Percentiles rank a stretch among this genome's conserved stretches.
Conservation (phyloP, 169 alveolate species). For the Plasmodium malariae region DNA sequence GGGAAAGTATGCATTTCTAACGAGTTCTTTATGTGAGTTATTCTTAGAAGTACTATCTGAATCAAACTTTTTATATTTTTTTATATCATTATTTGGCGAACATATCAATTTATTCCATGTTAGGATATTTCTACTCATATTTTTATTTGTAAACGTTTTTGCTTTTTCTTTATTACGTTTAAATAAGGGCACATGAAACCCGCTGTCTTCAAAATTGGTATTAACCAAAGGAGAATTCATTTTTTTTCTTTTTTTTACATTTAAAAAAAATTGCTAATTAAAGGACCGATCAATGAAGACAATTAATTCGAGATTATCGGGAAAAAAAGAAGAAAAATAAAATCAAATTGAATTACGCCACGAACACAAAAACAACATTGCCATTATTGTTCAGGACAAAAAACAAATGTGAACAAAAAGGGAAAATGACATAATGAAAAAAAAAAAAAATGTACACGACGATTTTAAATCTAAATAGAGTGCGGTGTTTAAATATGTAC, state of each 20-base stretch:
- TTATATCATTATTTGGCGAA: slow-evolving; percentile 4
- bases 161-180: not conserved
- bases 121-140: not conserved
- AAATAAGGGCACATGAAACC: not conserved
- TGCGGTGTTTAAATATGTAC: no score
- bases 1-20: slow-evolving; percentile 2
- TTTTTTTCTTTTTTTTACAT: not conserved
- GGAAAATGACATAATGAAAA: no score
- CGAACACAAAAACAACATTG: no score
- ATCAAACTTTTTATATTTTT: not conserved
- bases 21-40: not conserved
- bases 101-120: slow-evolving; percentile 26
- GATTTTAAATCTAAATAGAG: no score
- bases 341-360: no score
- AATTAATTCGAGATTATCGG: not conserved
- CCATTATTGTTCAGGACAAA: no score
- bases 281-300: not conserved
- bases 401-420: no score
- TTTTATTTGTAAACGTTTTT: not conserved
- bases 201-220: not conserved
- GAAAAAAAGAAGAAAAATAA: no score
- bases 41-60: not conserved
- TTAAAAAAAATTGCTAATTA: not conserved
- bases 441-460: no score
- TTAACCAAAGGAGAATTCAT: not conserved